phyloP scores from a whole-genome alignment of 441 rosid genomes.

The Euphorbia corollata region DNA sequence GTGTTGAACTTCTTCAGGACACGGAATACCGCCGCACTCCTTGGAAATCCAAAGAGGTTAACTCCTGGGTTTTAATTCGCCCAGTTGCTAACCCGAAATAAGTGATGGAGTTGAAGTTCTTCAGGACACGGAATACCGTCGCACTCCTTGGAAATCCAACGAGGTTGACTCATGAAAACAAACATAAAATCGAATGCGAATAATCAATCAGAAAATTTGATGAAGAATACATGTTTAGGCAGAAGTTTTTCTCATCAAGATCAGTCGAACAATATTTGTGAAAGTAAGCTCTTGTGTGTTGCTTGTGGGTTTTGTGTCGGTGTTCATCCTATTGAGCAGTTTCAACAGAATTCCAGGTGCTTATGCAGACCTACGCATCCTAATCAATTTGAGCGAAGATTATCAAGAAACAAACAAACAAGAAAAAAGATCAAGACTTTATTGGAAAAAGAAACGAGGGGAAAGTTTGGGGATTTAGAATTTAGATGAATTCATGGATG shows the following conservation, averaged over 20 bases:
- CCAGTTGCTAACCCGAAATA: too few species aligned
- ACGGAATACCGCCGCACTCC: too few species aligned
- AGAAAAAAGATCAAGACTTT: background rate
- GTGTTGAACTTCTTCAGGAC: too few species aligned
- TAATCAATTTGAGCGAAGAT: background rate
- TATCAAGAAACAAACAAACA: background rate
- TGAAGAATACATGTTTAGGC: conserved; percentile 81
- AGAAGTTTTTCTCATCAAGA: conserved; percentile 81
- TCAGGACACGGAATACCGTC: too few species aligned
- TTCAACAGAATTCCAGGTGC: conserved; percentile 76
- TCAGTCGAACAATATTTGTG: conserved; percentile 94
- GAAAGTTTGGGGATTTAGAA: background rate
- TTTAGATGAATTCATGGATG: conserved; percentile 14
- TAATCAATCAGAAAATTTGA: conserved; percentile 91
- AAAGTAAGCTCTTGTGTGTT: conserved; percentile 76
- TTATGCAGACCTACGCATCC: conserved; percentile 39
- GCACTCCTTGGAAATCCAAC: too few species aligned
- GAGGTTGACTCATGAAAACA: too few species aligned
- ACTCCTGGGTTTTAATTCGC: too few species aligned
- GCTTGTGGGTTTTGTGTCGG: conserved; percentile 69
- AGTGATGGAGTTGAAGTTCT: too few species aligned
- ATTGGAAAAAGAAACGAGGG: background rate
- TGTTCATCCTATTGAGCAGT: conserved; percentile 72
- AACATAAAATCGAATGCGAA: conserved; percentile 77
- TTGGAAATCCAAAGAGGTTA: too few species aligned